These are phyloP conservation scores for Mollisiaceae sp. DNA, from an alignment of 2,329 filamentous ascomycete species.

Conservation along the genomic window DNA sequence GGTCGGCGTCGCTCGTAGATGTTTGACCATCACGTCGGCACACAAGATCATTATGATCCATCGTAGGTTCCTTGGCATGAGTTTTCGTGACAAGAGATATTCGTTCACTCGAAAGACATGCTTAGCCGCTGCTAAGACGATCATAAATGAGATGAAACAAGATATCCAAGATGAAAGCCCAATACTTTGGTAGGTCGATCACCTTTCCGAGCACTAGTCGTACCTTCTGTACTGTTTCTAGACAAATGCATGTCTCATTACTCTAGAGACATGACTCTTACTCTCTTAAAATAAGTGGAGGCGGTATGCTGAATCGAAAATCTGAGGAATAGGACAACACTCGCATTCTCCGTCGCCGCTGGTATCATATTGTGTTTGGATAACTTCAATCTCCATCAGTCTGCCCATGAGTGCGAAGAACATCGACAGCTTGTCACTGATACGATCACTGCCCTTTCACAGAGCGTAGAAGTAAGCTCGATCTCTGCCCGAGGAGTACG, in stretches of 20 bases:
- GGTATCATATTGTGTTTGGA: constrained; percentile 43
- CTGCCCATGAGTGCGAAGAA: constrained; percentile 39
- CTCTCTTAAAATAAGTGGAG: too few relatives aligned
- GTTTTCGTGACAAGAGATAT: constrained; percentile 31
- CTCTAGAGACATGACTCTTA: too few relatives aligned
- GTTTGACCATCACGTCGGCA: constrained; percentile 30
- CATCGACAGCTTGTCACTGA: constrained; percentile 43
- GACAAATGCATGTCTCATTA: too few relatives aligned
- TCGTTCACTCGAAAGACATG: constrained; percentile 29
- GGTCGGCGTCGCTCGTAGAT: constrained; percentile 25
- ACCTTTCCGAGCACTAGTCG: too few relatives aligned
- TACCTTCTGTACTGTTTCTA: too few relatives aligned
- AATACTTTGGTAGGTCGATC: constrained; percentile 16
- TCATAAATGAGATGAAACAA: constrained; percentile 31
- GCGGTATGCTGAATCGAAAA: too few relatives aligned
- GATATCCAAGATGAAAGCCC: constrained; percentile 25
- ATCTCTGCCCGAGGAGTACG: constrained; percentile 47
- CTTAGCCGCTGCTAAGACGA: constrained; percentile 32
- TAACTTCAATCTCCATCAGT: constrained; percentile 39
- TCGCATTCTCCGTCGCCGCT: constrained; percentile 32
- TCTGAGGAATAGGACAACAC: constrained; percentile 19
- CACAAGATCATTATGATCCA: constrained; percentile 36
- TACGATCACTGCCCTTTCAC: constrained; percentile 42
- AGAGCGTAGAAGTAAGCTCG: constrained; percentile 44
- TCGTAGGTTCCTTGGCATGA: constrained; percentile 30